Conservation (phyloP, 805 yeast genomes). For the Citeromyces matritensis region DNA sequence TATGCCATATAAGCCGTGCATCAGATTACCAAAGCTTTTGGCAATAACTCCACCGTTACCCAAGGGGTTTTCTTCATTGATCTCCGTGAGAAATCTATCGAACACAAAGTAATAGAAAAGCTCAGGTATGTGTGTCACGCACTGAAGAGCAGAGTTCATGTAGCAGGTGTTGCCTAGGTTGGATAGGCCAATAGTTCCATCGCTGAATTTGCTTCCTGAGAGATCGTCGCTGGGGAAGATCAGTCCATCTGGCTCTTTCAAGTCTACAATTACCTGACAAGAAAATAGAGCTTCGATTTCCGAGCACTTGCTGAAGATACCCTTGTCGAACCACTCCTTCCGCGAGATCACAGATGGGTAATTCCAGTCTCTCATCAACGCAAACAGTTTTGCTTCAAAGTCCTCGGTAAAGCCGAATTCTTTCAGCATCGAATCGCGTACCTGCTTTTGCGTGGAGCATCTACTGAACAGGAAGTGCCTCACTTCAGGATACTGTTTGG, state of each 20-base stretch:
- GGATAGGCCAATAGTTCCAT: constrained; percentile 45
- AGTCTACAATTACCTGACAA: neutral
- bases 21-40: constrained; percentile 48
- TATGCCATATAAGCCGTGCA: constrained; percentile 40
- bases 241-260: constrained; percentile 1
- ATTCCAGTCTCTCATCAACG: no score
- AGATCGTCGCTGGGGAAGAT: neutral
- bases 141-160: constrained; percentile 91
- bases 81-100: constrained; percentile 43
- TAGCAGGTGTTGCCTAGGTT: constrained; percentile 88
- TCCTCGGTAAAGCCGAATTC: no score
- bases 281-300: neutral
- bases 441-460: no score
- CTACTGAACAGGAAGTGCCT: no score
- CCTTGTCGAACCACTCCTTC: no score
- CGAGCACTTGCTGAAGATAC: no score
- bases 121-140: constrained; percentile 78
- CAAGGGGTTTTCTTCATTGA: constrained; percentile 67
- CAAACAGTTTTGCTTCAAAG: no score
- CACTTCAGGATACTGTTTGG: no score
- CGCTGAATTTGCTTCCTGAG: constrained; percentile 9
- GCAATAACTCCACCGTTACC: constrained; percentile 83
- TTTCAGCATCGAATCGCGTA: no score
- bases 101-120: constrained; percentile 59
- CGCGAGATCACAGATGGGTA: no score